Evolutionary conservation across 176 grass and related monocot genomes (phyloP).

Genomic region (Zizania latifolia): DNA sequence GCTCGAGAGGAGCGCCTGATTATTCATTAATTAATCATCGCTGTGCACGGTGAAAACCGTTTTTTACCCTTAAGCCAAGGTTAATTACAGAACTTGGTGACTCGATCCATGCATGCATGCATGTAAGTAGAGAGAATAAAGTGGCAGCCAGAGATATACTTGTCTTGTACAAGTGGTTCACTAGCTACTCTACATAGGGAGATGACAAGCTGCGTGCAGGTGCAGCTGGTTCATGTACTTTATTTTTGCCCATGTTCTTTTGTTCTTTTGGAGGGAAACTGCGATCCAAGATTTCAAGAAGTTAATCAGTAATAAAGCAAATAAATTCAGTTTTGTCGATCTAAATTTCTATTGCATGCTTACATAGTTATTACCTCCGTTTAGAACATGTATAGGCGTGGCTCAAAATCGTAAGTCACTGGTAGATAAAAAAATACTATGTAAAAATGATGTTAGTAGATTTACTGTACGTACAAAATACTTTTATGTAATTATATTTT

Average conservation of each 20-base stretch:
- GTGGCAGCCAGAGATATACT: neutral
- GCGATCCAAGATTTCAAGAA: neutral
- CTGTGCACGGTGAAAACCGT: neutral
- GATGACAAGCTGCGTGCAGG: neutral
- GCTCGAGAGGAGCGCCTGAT: slow-evolving; percentile 52
- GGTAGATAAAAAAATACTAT: too few relatives aligned
- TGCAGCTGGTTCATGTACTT: neutral
- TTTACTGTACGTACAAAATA: too few relatives aligned
- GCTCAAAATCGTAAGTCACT: too few relatives aligned
- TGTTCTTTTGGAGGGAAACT: slow-evolving; percentile 1
- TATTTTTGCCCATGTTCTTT: slow-evolving; percentile 7
- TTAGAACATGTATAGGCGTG: too few relatives aligned
- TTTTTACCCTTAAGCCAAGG: neutral
- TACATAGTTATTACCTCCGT: too few relatives aligned
- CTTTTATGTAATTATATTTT: too few relatives aligned
- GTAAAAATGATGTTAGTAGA: too few relatives aligned
- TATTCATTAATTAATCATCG: neutral
- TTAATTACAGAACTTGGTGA: neutral
- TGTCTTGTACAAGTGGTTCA: neutral
- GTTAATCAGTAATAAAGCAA: neutral
- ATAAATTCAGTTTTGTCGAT: neutral
- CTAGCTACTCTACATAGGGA: neutral
- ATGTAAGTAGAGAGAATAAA: slow-evolving; percentile 25
- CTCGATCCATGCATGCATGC: neutral
- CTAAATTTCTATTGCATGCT: too few relatives aligned